Evolutionary conservation across 345 rosid genomes (phyloP).

Genomic region (Microthlaspi erraticum): DNA sequence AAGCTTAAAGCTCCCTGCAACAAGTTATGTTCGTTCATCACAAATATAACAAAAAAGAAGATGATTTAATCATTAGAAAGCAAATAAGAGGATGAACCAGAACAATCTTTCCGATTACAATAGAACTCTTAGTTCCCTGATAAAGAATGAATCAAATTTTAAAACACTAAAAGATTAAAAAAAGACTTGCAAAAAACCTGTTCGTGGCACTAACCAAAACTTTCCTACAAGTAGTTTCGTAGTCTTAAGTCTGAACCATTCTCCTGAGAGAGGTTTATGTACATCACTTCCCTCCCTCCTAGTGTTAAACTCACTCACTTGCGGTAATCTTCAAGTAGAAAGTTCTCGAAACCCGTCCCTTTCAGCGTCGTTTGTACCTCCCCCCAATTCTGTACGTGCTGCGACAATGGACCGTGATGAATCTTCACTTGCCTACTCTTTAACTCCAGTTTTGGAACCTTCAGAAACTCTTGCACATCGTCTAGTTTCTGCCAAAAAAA

Average conservation of each 20-base stretch:
- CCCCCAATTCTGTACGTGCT: constrained; percentile 76
- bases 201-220: constrained; percentile 42
- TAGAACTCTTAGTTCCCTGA: constrained; percentile 28
- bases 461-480: constrained; percentile 82
- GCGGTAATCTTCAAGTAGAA: constrained; percentile 57
- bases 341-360: constrained; percentile 68
- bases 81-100: constrained; percentile 33
- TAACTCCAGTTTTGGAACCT: constrained; percentile 70
- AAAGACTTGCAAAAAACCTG: constrained; percentile 36
- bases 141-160: constrained; percentile 45
- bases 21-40: background rate
- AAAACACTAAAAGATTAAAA: constrained; percentile 21
- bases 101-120: constrained; percentile 29
- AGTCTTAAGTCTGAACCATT: constrained; percentile 34
- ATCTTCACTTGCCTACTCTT: constrained; percentile 94
- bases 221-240: constrained; percentile 39
- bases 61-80: constrained; percentile 30
- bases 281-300: constrained; percentile 41
- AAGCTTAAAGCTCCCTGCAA: background rate
- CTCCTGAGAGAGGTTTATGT: constrained; percentile 41
- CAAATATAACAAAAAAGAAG: background rate
- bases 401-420: constrained; percentile 77
- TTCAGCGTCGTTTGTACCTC: constrained; percentile 68
- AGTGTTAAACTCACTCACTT: constrained; percentile 47
- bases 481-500: constrained; percentile 60